Evolutionary conservation across 331 rosid species (phyloP), one percentile per base, ranked within the genome.

Genomic region (Phaseolus coccineus): DNA sequence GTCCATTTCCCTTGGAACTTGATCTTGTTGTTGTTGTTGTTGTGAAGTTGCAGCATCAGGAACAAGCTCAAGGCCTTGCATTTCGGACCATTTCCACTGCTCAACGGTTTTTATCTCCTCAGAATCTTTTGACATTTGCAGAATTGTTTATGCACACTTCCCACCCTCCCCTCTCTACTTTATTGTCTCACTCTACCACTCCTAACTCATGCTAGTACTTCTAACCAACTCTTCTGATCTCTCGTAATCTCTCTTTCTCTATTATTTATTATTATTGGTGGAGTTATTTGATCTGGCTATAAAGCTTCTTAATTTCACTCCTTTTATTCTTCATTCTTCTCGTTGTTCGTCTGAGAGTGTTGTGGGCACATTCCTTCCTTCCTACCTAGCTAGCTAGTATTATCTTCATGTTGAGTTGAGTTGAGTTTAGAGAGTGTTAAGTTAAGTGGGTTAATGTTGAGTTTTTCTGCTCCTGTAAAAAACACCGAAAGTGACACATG

Each of bases 21-120:
- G 53, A 47, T 56, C 47, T 42, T 42, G 3, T 42, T 46, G 51
- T 11, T 44, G 48, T 42, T 42, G 19, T 67, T 76, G 65, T 22
- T 71, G 33, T 55, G 58, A 13, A 73, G 62, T 0, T 27, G 76
- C 77, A 76, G 9, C 78, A 51, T 77, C 80, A 71, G 86, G 56
- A 11, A 84, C 78, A 19, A 96, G 99, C 88, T 93, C 97, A 81
- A 96, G 91, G 35, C 99, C 99, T 86, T 96, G 99, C 98, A 96
- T 93, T 89, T 96, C 99, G 19, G 98, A 87, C 99, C 99, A 96
- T 93, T 87, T 91, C 99, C 98, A 96, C 87, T 96, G 89, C 93
- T 96, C 98, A 82, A 64, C 72, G 76, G 91, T 88, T 87, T 94
- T 91, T 85, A 88, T 88, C 87, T 93, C 98, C 80, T 88, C 82